Base-by-base conservation (phyloP, 441 rosid genomes). In the Populus hybrid region DNA sequence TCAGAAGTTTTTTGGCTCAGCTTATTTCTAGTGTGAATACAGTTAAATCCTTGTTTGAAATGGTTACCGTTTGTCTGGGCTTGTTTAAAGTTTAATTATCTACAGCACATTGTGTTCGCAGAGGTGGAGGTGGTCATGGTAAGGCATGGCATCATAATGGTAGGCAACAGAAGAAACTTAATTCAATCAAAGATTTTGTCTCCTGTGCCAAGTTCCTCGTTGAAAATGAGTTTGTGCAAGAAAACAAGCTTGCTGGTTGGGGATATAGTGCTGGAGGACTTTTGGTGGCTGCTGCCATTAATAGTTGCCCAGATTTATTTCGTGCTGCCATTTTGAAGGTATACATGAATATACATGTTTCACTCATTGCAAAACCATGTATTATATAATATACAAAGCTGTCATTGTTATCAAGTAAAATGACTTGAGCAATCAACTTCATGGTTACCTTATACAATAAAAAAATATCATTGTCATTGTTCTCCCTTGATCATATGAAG, bases 231-330 rank as follows among this genome's bases (percentile, higher is more conserved):
- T 85, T 95, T 73, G 97, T 94, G 79, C 84, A 86, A 73, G 91
- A 87, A 66, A 85, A 86, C 79, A 91, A 90, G 85, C 97, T 95
- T 81, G 94, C 94, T 26, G 97, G 93, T 75, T 94, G 91, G 92
- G 99, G 99, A 75, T 90, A 91, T 80, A 95, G 98, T 75, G 98
- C 91, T n/a, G 98, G 98, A 71, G 99, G 97, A 69, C 96, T 94
- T 75, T 80, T 91, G 76, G 93, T 96, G 88, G 99, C 99, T 86
- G 86, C 98, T 70, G 98, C 97, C 82, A 91, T 91, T 78, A 96
- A 91, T 80, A 72, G 73, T 70, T 87, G 85, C 77, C 99, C 94
- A 19, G 86, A 87, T 82, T 85, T 91, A 75, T 88, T 95, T 76
- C 85, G 90, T 79, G 98, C 99, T 75, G 99, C 88, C 26, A 85